A percentile compares a stretch with the other conserved stretches of the same genome.
Conservation (phyloP, 2,329 filamentous ascomycete genomes). For the Pseudogymnoascus verrucosus region DNA sequence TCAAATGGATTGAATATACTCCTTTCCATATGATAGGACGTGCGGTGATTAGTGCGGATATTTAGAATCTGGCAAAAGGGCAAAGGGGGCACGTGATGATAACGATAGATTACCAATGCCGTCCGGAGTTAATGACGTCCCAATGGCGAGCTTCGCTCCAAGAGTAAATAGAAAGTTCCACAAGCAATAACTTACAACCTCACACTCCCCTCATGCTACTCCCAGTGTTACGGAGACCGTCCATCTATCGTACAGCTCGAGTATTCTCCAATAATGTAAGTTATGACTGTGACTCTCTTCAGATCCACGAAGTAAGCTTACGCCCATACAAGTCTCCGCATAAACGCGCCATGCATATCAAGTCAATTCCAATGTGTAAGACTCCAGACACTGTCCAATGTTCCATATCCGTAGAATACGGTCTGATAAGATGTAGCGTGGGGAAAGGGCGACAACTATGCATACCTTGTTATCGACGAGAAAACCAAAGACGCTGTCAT, state of each 20-base stretch:
- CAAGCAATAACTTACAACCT: slow-evolving; percentile 1
- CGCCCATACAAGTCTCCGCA: not conserved
- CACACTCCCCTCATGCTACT: not conserved
- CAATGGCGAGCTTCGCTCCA: not conserved
- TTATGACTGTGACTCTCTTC: not conserved
- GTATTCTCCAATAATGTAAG: not conserved
- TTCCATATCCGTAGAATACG: slow-evolving; percentile 10
- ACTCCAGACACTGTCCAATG: slow-evolving; percentile 16
- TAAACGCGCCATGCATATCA: slow-evolving; percentile 63
- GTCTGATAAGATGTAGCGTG: slow-evolving; percentile 47
- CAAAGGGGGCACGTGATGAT: slow-evolving; percentile 1
- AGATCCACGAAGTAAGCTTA: not conserved
- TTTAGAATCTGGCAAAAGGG: not conserved
- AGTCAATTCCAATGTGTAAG: slow-evolving; percentile 84
- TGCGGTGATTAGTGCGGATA: not conserved
- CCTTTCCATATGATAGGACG: not conserved
- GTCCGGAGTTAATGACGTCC: not conserved
- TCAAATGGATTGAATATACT: not conserved
- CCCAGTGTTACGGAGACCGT: not conserved
- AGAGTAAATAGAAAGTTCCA: slow-evolving; percentile 4
- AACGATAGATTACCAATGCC: slow-evolving; percentile 4
- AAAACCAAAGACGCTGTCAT: slow-evolving; percentile 71
- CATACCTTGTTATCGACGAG: slow-evolving; percentile 72
- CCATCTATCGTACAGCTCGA: not conserved
- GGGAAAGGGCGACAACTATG: slow-evolving; percentile 74